Base-by-base conservation (phyloP, 2,329 filamentous ascomycete species). In the Chaetomium strumarium region DNA sequence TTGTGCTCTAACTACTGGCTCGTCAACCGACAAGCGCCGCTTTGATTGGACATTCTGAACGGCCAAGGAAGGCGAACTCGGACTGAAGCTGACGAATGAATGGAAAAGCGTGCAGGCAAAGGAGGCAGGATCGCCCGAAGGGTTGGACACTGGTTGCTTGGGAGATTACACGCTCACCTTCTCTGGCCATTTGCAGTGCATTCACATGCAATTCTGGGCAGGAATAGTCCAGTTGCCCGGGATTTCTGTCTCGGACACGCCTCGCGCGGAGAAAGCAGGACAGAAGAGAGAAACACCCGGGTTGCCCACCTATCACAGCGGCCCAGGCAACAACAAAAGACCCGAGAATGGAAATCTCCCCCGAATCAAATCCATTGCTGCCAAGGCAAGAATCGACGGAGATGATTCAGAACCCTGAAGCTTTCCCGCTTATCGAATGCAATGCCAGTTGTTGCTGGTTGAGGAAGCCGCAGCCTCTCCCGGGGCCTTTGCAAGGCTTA, bases 21-120 rank as follows among this genome's bases (percentile, higher is more conserved):
- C 49, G 42, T 30, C 37, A 30, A 38, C 20, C 34, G 39, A 40
- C 41, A 14, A 17, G 29, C 43, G 30, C 31, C 37, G 14, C 19
- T 50, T 43, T 39, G n/a, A 50, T 46, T 51, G 49, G 49, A 51
- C 34, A 46, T 41, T 34, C 41, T 24, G 37, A 13, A 38, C 30
- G 30, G 9, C 34, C 46, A 29, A 34, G 31, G n/a, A 46, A 34
- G 46, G 41, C 24, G 36, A 34, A 41, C 36, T 45, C 42, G 37
- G 29, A 34, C 20, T 34, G 44, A 24, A 36, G 24, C 24, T 30
- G 31, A 43, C 31, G 38, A 47, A 38, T 47, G 31, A 17, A 8
- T 16, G 48, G 34, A 9, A 36, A 41, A 4, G 24, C 3, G 7
- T 17, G 14, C 3, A 8, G 14, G 34, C 3, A 8, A n/a, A 16